Evolutionary conservation across 2,329 filamentous ascomycete genomes (phyloP).

Genomic region (Neospermospora avenae): DNA sequence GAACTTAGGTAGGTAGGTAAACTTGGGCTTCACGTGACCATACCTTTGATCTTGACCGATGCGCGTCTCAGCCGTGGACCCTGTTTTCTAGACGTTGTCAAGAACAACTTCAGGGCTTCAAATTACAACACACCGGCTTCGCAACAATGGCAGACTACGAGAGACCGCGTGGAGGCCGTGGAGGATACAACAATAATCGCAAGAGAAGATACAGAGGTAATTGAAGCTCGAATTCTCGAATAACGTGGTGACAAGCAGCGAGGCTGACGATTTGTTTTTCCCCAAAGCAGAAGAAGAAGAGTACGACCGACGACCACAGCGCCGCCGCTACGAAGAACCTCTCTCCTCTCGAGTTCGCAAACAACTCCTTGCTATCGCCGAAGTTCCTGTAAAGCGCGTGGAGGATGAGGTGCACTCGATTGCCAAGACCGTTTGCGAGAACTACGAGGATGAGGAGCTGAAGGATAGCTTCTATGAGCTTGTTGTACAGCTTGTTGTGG

Average conservation of each 20-base stretch:
- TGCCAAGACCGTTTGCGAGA: constrained; percentile 73
- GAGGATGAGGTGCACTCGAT: constrained; percentile 75
- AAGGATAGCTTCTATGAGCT: constrained; percentile 70
- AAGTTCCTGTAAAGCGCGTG: constrained; percentile 73
- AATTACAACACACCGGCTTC: not conserved
- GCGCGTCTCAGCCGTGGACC: constrained; percentile 4
- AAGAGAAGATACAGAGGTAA: constrained; percentile 80
- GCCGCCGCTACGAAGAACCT: constrained; percentile 72
- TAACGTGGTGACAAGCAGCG: constrained; percentile 9
- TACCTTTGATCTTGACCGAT: not conserved
- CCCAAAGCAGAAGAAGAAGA: constrained; percentile 68
- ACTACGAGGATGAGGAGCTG: constrained; percentile 81
- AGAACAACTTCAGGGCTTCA: constrained; percentile 2
- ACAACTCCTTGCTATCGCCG: constrained; percentile 76
- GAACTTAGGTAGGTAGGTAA: not conserved
- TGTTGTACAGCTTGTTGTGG: constrained; percentile 70
- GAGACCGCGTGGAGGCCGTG: constrained; percentile 33
- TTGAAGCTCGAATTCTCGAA: not conserved
- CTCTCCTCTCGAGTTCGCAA: constrained; percentile 69
- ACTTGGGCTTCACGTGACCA: not conserved
- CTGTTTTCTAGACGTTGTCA: constrained; percentile 14
- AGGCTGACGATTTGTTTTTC: constrained; percentile 27
- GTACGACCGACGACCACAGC: constrained; percentile 68
- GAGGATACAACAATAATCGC: constrained; percentile 57
- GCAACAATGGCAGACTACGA: constrained; percentile 51